Evolutionary conservation across 805 yeast species (phyloP).

Genomic region (Blastobotrys peoriensis): DNA sequence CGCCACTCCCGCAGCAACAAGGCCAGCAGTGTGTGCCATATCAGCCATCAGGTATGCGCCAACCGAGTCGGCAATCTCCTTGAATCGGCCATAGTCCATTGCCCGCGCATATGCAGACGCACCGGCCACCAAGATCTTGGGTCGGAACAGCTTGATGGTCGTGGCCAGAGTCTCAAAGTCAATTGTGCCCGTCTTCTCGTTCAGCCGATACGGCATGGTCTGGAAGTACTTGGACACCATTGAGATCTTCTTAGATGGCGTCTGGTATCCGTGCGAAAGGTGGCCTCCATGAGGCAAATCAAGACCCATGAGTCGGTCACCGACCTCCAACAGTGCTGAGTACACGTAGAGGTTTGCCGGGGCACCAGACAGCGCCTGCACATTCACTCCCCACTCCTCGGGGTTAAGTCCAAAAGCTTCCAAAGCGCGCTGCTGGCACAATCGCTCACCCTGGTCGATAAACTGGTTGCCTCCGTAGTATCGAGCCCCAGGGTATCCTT

Average conservation of each 20-base stretch:
- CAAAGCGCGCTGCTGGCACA: constrained; percentile 89
- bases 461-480: constrained; percentile 97
- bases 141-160: constrained; percentile 83
- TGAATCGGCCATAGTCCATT: constrained; percentile 86
- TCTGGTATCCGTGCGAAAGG: constrained; percentile 94
- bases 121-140: constrained; percentile 93
- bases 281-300: constrained; percentile 99
- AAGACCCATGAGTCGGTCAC: constrained; percentile 93
- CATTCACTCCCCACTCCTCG: constrained; percentile 94
- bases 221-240: constrained; percentile 91
- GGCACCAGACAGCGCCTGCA: constrained; percentile 91
- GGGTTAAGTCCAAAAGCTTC: constrained; percentile 72
- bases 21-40: constrained; percentile 97
- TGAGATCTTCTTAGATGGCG: constrained; percentile 82
- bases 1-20: constrained; percentile 89
- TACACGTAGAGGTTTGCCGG: constrained; percentile 94
- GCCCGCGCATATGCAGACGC: constrained; percentile 92
- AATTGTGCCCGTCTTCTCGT: constrained; percentile 79
- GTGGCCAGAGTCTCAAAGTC: constrained; percentile 84
- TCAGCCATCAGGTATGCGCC: constrained; percentile 91
- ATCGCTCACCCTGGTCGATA: constrained; percentile 82
- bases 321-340: constrained; percentile 80
- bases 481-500: constrained; percentile 97
- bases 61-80: constrained; percentile 82
- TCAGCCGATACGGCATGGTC: constrained; percentile 94